Evolutionary conservation across 106 monocot species (phyloP).

Genomic region (Gastrodia elata): DNA sequence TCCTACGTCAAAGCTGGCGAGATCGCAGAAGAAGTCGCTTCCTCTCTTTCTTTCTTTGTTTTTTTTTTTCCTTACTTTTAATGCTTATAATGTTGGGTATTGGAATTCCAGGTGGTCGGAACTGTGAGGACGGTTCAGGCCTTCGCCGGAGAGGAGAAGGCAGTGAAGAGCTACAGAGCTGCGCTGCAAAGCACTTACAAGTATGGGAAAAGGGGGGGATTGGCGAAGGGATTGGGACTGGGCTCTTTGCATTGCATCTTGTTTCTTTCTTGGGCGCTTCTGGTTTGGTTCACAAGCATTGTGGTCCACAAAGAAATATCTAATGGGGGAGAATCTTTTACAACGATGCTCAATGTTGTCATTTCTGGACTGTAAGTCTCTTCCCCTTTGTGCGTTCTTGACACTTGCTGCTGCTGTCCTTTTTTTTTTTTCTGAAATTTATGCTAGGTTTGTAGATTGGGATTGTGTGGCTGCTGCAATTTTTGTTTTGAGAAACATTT

Average conservation of each 20-base stretch:
- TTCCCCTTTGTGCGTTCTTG: background rate
- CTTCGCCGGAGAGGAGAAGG: slow-evolving; percentile 93
- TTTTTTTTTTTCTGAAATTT: background rate
- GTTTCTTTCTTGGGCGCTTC: slow-evolving; percentile 91
- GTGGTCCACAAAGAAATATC: slow-evolving; percentile 73
- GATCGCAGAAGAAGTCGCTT: slow-evolving; percentile 82
- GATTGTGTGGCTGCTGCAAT: no score
- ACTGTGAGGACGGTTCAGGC: slow-evolving; percentile 93
- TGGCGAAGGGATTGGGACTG: slow-evolving; percentile 85
- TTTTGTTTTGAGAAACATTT: background rate
- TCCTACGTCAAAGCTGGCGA: slow-evolving; percentile 93
- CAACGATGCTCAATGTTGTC: slow-evolving; percentile 99
- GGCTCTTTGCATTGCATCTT: slow-evolving; percentile 81
- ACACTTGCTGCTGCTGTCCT: background rate
- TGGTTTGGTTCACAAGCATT: slow-evolving; percentile 89
- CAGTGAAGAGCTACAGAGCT: slow-evolving; percentile 42
- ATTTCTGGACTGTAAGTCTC: slow-evolving; percentile 80
- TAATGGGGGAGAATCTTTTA: slow-evolving; percentile 93
- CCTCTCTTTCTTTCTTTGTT: background rate
- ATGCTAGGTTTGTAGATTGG: background rate
- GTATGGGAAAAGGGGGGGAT: slow-evolving; percentile 78
- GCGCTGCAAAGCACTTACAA: slow-evolving; percentile 64
- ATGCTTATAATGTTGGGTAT: background rate
- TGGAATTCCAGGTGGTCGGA: slow-evolving; percentile 47
- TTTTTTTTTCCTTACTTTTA: background rate